Conservation (phyloP, 305 asterid genomes). For the Caryopteris hybrid region DNA sequence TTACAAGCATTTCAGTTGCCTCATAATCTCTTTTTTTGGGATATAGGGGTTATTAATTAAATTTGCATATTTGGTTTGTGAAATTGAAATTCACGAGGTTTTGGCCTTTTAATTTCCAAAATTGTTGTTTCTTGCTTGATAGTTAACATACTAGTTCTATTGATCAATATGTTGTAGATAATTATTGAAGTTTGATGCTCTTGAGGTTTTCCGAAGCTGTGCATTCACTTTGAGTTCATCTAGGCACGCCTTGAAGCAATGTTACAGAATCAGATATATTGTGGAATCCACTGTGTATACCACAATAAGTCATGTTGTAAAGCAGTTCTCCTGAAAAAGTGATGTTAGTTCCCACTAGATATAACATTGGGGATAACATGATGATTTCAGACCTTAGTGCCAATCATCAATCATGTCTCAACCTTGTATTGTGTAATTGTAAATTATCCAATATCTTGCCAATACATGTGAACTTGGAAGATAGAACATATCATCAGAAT, state of each 20-base stretch:
- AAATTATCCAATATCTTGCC: not conserved
- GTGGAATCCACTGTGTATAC: not conserved
- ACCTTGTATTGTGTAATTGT: not conserved
- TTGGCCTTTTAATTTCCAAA: not conserved
- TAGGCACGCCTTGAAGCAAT: not conserved
- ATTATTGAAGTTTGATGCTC: not conserved
- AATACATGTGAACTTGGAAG: not conserved
- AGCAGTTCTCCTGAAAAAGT: not conserved
- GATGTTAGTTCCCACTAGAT: not conserved
- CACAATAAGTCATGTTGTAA: not conserved
- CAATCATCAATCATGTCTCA: not conserved
- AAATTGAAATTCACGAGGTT: slow-evolving; percentile 1
- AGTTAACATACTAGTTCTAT: not conserved
- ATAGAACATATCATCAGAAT: not conserved
- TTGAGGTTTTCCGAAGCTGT: not conserved
- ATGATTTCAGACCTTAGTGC: not conserved
- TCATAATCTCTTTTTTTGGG: not conserved
- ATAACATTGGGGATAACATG: not conserved
- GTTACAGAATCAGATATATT: not conserved
- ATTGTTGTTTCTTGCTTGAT: slow-evolving; percentile 4
- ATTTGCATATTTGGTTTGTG: not conserved
- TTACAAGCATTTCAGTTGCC: not conserved
- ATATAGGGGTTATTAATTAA: not conserved
- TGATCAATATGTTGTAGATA: not conserved
- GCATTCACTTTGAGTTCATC: slow-evolving; percentile 4